phyloP scores from a whole-genome alignment of 371 early-diverging fungal genomes.

The Homolaphlyctis polyrhiza region DNA sequence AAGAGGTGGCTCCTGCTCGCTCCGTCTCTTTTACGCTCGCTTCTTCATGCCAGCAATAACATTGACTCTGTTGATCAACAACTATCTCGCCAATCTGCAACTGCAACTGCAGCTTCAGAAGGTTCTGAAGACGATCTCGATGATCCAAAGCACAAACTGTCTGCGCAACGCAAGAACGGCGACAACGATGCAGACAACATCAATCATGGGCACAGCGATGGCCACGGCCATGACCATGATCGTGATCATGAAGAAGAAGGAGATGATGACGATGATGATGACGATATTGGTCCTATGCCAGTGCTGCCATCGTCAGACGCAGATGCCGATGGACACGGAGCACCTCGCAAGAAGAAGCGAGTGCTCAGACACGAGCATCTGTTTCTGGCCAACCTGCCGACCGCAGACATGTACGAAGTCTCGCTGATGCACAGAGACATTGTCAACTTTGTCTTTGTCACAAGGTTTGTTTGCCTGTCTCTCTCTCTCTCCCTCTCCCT shows the following conservation, averaged over 20 bases:
- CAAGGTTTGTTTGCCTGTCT: constrained; percentile 19
- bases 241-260: background rate
- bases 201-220: too few relatives aligned
- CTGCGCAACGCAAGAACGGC: background rate
- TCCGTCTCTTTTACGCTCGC: too few relatives aligned
- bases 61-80: too few relatives aligned
- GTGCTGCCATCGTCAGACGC: constrained; percentile 14
- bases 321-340: background rate
- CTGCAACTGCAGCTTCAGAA: too few relatives aligned
- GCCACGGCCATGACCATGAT: background rate
- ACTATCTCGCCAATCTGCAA: too few relatives aligned
- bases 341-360: background rate
- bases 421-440: constrained; percentile 94
- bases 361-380: constrained; percentile 65
- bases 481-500: background rate
- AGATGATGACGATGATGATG: constrained; percentile 24
- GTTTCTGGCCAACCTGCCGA: constrained; percentile 70
- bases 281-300: constrained; percentile 52
- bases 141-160: background rate
- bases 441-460: constrained; percentile 69
- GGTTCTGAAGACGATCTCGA: too few relatives aligned
- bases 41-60: too few relatives aligned
- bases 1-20: too few relatives aligned
- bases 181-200: background rate
- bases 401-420: constrained; percentile 83